Conservation (phyloP, 331 rosid genomes). For the Quercus tomentella region DNA sequence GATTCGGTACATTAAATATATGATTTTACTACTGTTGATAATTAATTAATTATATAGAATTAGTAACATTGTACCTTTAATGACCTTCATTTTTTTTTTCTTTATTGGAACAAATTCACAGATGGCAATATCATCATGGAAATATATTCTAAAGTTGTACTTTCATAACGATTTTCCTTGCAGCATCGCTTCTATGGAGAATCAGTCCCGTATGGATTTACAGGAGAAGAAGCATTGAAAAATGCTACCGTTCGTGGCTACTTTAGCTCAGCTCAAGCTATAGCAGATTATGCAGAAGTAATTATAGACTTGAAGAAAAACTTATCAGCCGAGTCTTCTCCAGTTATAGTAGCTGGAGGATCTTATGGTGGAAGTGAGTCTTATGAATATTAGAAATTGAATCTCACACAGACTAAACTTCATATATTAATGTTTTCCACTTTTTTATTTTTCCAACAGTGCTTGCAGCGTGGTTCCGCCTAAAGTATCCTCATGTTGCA, state of each 20-base stretch:
- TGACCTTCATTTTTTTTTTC: no score
- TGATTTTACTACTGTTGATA: no score
- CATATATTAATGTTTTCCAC: neutral
- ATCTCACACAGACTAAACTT: neutral
- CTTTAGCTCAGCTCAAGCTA: neutral
- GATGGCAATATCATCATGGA: no score
- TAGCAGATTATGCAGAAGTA: neutral
- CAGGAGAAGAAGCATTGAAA: neutral
- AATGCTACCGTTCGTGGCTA: neutral
- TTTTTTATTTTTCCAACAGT: neutral
- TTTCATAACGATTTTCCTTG: neutral
- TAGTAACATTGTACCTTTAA: no score
- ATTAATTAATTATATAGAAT: no score
- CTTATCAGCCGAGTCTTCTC: neutral
- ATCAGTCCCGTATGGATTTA: neutral
- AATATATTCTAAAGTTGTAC: neutral
- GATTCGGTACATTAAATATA: no score
- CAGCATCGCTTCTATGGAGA: neutral
- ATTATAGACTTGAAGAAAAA: neutral
- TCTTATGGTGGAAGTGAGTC: neutral
- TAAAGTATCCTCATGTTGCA: slow-evolving; percentile 45
- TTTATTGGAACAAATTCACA: no score
- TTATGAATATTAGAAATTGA: neutral
- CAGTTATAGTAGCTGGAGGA: neutral
- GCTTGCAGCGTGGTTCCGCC: slow-evolving; percentile 21